Base-by-base conservation (phyloP, 306 rosid species). In the Cicer arietinum region DNA sequence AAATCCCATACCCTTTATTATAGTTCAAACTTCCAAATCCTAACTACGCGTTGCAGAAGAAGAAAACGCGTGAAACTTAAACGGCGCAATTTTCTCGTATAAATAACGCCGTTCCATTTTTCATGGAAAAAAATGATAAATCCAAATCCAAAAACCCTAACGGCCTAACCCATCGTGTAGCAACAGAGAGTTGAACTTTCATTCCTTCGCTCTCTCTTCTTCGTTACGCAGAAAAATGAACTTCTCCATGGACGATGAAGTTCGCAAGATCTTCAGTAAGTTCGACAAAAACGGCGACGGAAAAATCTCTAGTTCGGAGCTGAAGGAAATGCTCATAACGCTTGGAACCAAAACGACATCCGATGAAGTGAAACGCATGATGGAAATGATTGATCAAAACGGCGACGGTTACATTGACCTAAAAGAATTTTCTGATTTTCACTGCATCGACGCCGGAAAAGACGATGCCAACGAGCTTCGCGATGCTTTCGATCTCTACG, bases 241-340 rank as follows among this genome's bases (percentile, higher is more conserved):
- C 8, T 79, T 66, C 51, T 40, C 91, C 63, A 85, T 78, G 90
- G 97, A 89, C 53, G 91, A 91, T n/a, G 97, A 94, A 53, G 83
- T 88, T 30, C 80, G 78, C 51, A 63, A 54, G 67, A 83, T 94
- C 57, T 94, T 94, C 95, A 73, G 71, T 84, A 92, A 94, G 85
- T 92, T 94, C 81, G 99, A 94, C 79, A 92, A 82, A 70, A 92
- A 94, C 78, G 93, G 97, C 45, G 99, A 94, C 68, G 99, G 97
- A 0, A 92, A 79, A 69, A 94, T 94, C 85, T 94, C 92, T 8
- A 14, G 74, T 50, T 44, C 53, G 5, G 98, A 94, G 85, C 85
- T 94, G 14, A 84, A 77, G 63, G 88, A 84, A 43, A 82, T 89
- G 61, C 88, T 94, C 6, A 5, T 47, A 0, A 77, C 89, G 6